These are phyloP conservation scores for Echeveria elegans DNA, from an alignment of 164 flowering plant genomes.

Conservation along the genomic window DNA sequence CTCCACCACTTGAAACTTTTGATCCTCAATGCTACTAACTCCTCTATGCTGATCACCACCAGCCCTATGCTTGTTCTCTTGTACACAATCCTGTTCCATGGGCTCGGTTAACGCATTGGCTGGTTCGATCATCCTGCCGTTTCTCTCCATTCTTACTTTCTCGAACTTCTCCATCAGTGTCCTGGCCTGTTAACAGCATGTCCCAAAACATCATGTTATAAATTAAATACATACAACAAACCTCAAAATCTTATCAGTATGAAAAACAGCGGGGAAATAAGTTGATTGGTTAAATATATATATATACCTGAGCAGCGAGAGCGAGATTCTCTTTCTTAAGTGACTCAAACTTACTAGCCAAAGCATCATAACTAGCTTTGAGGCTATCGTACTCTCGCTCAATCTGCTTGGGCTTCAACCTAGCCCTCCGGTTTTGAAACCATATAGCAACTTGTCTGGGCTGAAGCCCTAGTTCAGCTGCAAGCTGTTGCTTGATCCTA, in stretches of 20 bases:
- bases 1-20: background rate
- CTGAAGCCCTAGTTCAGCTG: conserved; percentile 20
- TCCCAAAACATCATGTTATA: background rate
- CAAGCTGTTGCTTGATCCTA: conserved; percentile 15
- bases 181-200: background rate
- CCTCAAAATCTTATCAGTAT: background rate
- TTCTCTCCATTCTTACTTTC: background rate
- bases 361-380: conserved; percentile 13
- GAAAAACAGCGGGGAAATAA: background rate
- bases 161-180: conserved; percentile 1
- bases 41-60: background rate
- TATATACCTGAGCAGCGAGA: conserved; percentile 16
- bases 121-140: no score
- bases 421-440: conserved; percentile 27
- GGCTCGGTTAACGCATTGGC: background rate
- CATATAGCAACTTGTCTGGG: conserved; percentile 27
- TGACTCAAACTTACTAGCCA: conserved; percentile 14
- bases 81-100: background rate
- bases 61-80: background rate
- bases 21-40: background rate
- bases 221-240: background rate
- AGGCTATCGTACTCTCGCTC: conserved; percentile 17
- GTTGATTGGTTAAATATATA: background rate
- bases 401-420: conserved; percentile 20
- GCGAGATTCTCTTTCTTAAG: conserved; percentile 15